Evolutionary conservation across 805 yeast genomes (phyloP).

Genomic region (Sugiyamaella floridensis): DNA sequence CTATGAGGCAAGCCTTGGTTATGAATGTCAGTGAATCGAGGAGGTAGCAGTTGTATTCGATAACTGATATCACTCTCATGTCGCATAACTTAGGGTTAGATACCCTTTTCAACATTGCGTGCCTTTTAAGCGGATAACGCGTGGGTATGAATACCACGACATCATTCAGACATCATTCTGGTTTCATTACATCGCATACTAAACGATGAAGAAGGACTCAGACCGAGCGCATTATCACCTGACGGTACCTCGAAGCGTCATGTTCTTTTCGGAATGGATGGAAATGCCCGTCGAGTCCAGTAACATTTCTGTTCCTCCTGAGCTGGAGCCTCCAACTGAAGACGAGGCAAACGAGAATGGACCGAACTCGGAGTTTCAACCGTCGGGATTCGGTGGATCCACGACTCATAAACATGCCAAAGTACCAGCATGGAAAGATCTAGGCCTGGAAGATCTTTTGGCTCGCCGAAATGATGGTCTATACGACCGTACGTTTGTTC

Average conservation of each 20-base stretch:
- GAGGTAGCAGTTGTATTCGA: too few relatives aligned
- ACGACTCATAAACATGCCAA: constrained; percentile 7
- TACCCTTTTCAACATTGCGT: too few relatives aligned
- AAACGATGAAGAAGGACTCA: constrained; percentile 24
- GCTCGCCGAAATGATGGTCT: background rate
- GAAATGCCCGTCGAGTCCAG: constrained; percentile 26
- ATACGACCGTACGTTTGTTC: background rate
- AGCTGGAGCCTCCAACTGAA: constrained; percentile 17
- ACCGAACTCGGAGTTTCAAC: constrained; percentile 16
- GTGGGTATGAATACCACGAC: too few relatives aligned
- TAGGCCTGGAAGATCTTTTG: constrained; percentile 17
- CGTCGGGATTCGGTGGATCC: constrained; percentile 18
- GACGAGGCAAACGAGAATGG: constrained; percentile 22
- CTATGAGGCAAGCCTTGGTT: too few relatives aligned
- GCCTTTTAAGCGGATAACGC: too few relatives aligned
- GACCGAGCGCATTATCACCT: constrained; percentile 29
- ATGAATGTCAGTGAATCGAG: too few relatives aligned
- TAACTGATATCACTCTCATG: too few relatives aligned
- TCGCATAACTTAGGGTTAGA: too few relatives aligned
- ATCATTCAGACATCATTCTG: too few relatives aligned
- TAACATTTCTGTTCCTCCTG: constrained; percentile 21
- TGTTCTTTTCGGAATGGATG: constrained; percentile 27
- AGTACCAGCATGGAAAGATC: constrained; percentile 19
- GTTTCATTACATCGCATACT: background rate
- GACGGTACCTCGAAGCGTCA: constrained; percentile 22